Evolutionary conservation across 208 protist genomes (phyloP).

Genomic region (Lotmaria passim): DNA sequence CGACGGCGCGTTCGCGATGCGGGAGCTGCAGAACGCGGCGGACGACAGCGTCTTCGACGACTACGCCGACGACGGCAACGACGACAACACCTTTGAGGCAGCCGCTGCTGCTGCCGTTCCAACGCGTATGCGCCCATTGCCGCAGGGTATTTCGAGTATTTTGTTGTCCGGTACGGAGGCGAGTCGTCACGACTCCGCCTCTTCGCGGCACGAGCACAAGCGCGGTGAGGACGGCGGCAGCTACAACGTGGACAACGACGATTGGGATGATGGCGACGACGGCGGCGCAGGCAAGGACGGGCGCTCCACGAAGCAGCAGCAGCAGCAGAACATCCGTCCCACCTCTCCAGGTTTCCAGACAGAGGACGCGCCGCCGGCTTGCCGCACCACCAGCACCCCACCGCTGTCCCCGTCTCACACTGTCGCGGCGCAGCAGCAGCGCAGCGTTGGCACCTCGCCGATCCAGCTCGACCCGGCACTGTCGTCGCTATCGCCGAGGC

Average conservation of each 20-base stretch:
- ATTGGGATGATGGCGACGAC: neutral
- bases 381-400: neutral
- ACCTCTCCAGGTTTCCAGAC: slow-evolving; percentile 67
- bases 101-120: slow-evolving; percentile 5
- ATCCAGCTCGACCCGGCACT: slow-evolving; percentile 36
- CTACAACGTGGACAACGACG: neutral
- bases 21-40: slow-evolving; percentile 62
- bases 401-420: neutral
- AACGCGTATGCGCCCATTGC: slow-evolving; percentile 19
- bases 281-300: neutral
- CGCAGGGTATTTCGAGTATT: slow-evolving; percentile 31
- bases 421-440: slow-evolving; percentile 8
- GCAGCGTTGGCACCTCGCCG: slow-evolving; percentile 60
- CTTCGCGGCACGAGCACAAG: neutral
- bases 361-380: slow-evolving; percentile 4
- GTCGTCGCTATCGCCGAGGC: neutral
- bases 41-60: slow-evolving; percentile 83
- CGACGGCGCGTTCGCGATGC: slow-evolving; percentile 40
- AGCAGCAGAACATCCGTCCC: slow-evolving; percentile 28
- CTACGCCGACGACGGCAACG: slow-evolving; percentile 32
- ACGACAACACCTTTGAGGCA: slow-evolving; percentile 8
- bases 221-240: slow-evolving; percentile 9
- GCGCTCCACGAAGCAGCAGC: neutral
- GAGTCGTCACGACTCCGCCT: neutral
- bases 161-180: slow-evolving; percentile 5